Evolutionary conservation across 1,139 yeast genomes (phyloP).

Genomic region (Trichomonascaceae sp.): DNA sequence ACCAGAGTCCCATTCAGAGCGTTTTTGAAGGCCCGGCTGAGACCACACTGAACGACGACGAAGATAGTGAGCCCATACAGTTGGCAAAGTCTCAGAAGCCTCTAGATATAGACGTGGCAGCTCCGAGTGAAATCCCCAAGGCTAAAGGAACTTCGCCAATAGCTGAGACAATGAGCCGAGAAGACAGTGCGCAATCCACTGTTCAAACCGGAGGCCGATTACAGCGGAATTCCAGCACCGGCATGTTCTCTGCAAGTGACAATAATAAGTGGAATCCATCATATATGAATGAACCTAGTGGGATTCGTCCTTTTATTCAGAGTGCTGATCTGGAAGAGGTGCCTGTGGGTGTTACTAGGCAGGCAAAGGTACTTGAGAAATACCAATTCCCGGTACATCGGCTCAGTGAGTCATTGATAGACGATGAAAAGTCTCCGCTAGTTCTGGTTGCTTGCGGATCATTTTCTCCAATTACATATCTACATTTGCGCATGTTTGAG

Average conservation of each 20-base stretch:
- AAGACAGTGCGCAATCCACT: neutral
- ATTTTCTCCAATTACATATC: constrained; percentile 89
- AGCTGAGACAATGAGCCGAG: neutral
- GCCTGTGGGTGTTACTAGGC: constrained; percentile 87
- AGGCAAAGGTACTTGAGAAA: constrained; percentile 60
- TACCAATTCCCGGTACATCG: constrained; percentile 86
- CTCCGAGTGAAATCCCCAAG: constrained; percentile 21
- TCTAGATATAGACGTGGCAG: constrained; percentile 8
- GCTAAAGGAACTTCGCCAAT: neutral
- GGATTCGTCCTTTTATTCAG: constrained; percentile 36
- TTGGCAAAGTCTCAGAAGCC: neutral
- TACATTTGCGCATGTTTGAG: constrained; percentile 94
- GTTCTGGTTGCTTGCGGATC: constrained; percentile 98
- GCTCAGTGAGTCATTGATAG: constrained; percentile 62
- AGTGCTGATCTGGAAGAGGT: constrained; percentile 95
- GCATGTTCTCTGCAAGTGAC: neutral
- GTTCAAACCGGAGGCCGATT: neutral
- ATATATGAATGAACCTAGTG: constrained; percentile 27
- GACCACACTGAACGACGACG: constrained; percentile 65
- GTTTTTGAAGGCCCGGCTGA: constrained; percentile 64
- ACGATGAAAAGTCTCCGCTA: constrained; percentile 76
- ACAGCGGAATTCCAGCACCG: constrained; percentile 1
- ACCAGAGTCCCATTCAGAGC: constrained; percentile 62
- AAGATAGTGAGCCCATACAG: neutral
- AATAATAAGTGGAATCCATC: constrained; percentile 10